Conservation (phyloP, 2,329 filamentous ascomycete species). For the Fusarium cicatricum region DNA sequence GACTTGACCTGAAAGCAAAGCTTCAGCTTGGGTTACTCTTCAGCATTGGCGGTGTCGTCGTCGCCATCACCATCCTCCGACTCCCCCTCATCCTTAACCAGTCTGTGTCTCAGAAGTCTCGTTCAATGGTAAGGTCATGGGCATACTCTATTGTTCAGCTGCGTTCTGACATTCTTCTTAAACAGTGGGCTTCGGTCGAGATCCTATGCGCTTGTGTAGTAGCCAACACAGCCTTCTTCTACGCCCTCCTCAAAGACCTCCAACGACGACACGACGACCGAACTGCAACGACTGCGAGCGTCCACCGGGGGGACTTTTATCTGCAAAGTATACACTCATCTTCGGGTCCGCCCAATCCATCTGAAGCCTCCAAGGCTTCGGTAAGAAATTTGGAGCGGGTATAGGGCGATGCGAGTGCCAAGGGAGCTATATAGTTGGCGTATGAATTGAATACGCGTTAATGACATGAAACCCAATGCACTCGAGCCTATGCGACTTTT, state of each 20-base stretch:
- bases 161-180: neutral
- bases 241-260: constrained; percentile 40
- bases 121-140: constrained; percentile 38
- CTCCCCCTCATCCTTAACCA: constrained; percentile 43
- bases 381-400: neutral
- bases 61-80: constrained; percentile 43
- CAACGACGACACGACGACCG: constrained; percentile 37
- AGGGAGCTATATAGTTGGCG: neutral
- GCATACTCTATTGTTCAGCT: accelerated
- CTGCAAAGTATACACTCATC: constrained; percentile 27
- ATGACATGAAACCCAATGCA: neutral
- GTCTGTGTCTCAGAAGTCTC: constrained; percentile 42
- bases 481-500: neutral
- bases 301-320: constrained; percentile 14
- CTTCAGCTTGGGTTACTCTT: constrained; percentile 39
- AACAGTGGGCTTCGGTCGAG: constrained; percentile 45
- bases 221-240: constrained; percentile 44
- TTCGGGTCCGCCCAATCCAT: constrained; percentile 4
- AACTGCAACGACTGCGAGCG: neutral
- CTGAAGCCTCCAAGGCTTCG: neutral
- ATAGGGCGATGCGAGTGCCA: neutral
- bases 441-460: neutral
- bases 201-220: constrained; percentile 46
- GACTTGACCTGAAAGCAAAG: constrained; percentile 29
- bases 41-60: constrained; percentile 39